Conservation (phyloP, 768 basidiomycete genomes). For the Coprinopsis sp. region DNA sequence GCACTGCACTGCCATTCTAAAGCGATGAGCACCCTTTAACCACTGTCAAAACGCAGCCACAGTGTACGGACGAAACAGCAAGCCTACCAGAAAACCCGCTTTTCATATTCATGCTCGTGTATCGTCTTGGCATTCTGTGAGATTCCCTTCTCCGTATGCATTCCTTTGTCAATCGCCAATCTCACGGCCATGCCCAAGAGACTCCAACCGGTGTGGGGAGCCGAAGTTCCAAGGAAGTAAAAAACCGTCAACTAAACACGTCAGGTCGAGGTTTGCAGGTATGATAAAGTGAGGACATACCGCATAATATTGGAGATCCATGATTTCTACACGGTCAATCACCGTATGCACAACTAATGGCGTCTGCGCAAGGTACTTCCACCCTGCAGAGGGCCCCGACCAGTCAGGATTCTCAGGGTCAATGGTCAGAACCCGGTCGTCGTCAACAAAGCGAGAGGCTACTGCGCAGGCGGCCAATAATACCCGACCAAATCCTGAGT, state of each 20-base stretch:
- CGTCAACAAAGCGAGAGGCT: constrained; percentile 56
- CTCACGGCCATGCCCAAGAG: constrained; percentile 44
- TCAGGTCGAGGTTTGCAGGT: constrained; percentile 1
- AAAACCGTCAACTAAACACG: constrained; percentile 24
- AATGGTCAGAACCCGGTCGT: constrained; percentile 30
- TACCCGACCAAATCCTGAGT: constrained; percentile 47
- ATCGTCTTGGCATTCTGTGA: constrained; percentile 24
- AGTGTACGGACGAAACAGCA: background rate
- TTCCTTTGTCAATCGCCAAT: constrained; percentile 57
- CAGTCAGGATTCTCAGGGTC: constrained; percentile 22
- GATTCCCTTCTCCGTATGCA: constrained; percentile 39
- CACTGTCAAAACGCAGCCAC: background rate
- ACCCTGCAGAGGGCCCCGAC: constrained; percentile 44
- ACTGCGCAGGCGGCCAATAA: constrained; percentile 66
- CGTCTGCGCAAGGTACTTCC: constrained; percentile 60
- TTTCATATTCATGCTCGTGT: constrained; percentile 56
- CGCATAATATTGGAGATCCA: constrained; percentile 67
- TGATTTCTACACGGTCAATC: constrained; percentile 52
- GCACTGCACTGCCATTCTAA: constrained; percentile 34
- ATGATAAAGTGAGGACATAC: constrained; percentile 37
- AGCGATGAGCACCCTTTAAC: constrained; percentile 26
- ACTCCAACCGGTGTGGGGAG: background rate
- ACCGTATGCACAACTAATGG: constrained; percentile 56
- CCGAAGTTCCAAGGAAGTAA: constrained; percentile 36
- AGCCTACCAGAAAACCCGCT: constrained; percentile 50